Evolutionary conservation across 2,329 filamentous ascomycete species (phyloP), one percentile per base, ranked within the genome.

Genomic region (Cadophora sp.): DNA sequence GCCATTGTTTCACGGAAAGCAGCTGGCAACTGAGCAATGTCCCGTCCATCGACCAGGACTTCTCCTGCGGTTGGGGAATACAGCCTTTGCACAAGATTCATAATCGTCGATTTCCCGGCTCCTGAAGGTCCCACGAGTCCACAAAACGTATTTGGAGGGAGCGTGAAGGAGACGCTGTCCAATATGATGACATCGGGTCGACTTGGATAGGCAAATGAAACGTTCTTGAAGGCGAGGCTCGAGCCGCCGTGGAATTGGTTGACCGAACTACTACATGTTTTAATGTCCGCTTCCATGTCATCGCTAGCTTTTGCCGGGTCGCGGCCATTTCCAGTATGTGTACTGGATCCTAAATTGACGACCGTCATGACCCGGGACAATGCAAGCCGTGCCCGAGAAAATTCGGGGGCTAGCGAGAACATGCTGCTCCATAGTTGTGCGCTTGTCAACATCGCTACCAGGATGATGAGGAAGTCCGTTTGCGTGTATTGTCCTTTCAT

Each of bases 401-500:
- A 83, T 71, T 94, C 91, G 0, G 91, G 91, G 0, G 91, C 91
- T 1, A 93, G 85, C 11, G 88, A 87, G 75, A 93, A 93, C 79
- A 93, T 87, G 73, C 92, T 88, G 26, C 90, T 89, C 84, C 90
- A 92, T 5, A 91, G 83, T 75, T 91, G 88, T 0, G 92, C 91
- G 69, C 89, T 90, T 43, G 93, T 87, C 1, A 94, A 84, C 73
- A 94, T 85, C 4, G 90, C 84, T 16, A 91, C 84, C 2, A 93
- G 82, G 12, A 94, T 89, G 73, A 92, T 90, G 76, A 94, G 88
- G 80, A 93, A 94, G 12, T 91, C 85, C 34, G 88, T 87, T 51
- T 87, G 86, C 79, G 83, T 59, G 72, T 90, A 91, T 67, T 86
- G 81, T 4, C 91, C 90, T 51, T 84, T 83, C 65, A 89, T 85